Evolutionary conservation across 2,329 filamentous ascomycete genomes (phyloP).

Genomic region (Trichoderma sp.): DNA sequence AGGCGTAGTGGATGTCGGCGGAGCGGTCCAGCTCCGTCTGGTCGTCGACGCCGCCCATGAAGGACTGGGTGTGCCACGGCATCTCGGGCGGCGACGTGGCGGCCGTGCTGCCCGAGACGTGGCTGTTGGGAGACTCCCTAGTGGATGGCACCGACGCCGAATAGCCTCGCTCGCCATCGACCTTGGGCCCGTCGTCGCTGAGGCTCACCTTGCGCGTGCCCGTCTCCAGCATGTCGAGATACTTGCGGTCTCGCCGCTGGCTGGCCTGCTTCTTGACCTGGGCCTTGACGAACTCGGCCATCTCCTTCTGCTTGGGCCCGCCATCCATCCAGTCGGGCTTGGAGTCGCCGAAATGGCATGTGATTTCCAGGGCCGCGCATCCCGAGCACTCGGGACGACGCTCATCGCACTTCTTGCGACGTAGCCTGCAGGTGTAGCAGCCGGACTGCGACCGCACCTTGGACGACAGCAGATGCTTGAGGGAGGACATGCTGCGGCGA

Average conservation of each 20-base stretch:
- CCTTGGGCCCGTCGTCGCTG: neutral
- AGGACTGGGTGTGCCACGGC: constrained; percentile 34
- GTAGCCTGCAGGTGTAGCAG: constrained; percentile 60
- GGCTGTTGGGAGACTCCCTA: constrained; percentile 18
- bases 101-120: constrained; percentile 18
- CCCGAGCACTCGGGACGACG: constrained; percentile 48
- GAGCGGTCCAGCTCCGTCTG: constrained; percentile 25
- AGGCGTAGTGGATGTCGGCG: constrained; percentile 44
- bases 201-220: constrained; percentile 30
- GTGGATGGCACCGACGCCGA: constrained; percentile 14
- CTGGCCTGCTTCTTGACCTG: constrained; percentile 54
- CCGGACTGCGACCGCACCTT: constrained; percentile 43
- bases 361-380: constrained; percentile 53
- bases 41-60: constrained; percentile 25
- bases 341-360: constrained; percentile 49
- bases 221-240: constrained; percentile 41
- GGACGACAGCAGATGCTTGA: constrained; percentile 16
- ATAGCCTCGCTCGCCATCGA: constrained; percentile 6
- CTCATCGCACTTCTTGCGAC: constrained; percentile 61
- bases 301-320: constrained; percentile 46
- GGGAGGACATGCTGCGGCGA: constrained; percentile 1
- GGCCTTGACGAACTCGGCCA: constrained; percentile 52
- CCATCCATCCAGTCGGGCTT: constrained; percentile 60
- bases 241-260: constrained; percentile 49
- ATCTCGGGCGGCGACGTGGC: constrained; percentile 32